These are phyloP conservation scores for Hyphopichia khmerensis DNA, from an alignment of 1,139 yeast species.

Conservation along the genomic window DNA sequence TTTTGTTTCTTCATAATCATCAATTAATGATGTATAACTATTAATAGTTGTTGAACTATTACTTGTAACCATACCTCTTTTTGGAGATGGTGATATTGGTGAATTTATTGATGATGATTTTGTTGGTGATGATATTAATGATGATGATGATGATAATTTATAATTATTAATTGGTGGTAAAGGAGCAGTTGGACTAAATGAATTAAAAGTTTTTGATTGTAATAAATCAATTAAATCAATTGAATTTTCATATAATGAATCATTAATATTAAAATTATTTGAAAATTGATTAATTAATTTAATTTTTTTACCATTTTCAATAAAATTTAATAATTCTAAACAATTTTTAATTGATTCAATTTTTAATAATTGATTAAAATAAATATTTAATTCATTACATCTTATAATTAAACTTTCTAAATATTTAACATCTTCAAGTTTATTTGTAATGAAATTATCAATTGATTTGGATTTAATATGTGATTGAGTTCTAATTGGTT, in stretches of 20 bases:
- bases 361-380: constrained; percentile 27
- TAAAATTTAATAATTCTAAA: constrained; percentile 15
- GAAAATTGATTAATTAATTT: constrained; percentile 6
- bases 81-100: not conserved
- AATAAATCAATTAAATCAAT: constrained; percentile 18
- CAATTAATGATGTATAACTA: constrained; percentile 26
- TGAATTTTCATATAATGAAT: constrained; percentile 21
- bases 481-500: constrained; percentile 25
- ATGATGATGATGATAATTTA: not conserved
- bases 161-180: constrained; percentile 18
- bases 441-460: constrained; percentile 2
- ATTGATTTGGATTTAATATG: not conserved
- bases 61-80: constrained; percentile 1
- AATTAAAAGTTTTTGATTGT: constrained; percentile 4
- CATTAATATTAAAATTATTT: constrained; percentile 17
- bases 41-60: constrained; percentile 15
- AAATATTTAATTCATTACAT: constrained; percentile 34
- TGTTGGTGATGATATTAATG: too few relatives aligned
- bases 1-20: constrained; percentile 15
- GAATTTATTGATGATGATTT: not conserved
- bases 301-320: constrained; percentile 6
- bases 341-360: constrained; percentile 13
- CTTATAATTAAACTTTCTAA: constrained; percentile 21
- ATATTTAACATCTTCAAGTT: constrained; percentile 14
- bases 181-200: constrained; percentile 29